Evolutionary conservation across 2,329 filamentous ascomycete genomes (phyloP), one percentile per base, ranked within the genome.

Genomic region (Cytospora mali): DNA sequence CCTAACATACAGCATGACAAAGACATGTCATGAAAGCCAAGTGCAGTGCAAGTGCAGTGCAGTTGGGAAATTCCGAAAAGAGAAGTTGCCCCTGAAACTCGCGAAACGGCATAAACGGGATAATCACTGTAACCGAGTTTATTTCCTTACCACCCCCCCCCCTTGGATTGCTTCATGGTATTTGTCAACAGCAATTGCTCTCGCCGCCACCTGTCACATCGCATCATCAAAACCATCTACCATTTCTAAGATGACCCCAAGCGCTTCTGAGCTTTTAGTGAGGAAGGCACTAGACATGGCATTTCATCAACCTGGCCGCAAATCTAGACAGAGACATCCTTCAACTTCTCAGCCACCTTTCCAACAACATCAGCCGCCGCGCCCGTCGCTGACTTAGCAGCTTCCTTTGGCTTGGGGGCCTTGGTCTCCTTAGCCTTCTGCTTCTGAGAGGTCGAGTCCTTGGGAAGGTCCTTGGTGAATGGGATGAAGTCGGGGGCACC

Each of bases 401-500:
- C 66, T 16, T 61, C 66, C 65, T 69, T 68, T 21, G 57, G 55
- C 68, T 71, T 72, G 57, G 67, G 64, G 11, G 35, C 54, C 55
- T 66, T 67, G 42, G 64, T 66, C 33, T 59, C 64, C 64, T 70
- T 70, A 18, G 66, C 64, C 62, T 70, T 70, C 46, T 64, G 55
- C 56, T 65, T 65, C 35, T 31, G 31, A 14, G 69, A 69, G 7
- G 69, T 70, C 10, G 68, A 55, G 69, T 93, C 88, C 77, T 94
- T 93, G 13, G 91, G 88, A 42, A 94, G 80, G 69, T 97, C 94
- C 79, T 93, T 95, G 59, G 88, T 86, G 73, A 90, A 99, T 1
- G 92, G 91, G 66, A 99, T 83, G 77, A 97, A 97, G 55, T 94
- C 92, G 1, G 92, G 93, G 48, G 92, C 83, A 35, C 93, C 94